Base-by-base conservation (phyloP, 1,139 yeast species). In the Magnusiomyces paraingens region DNA sequence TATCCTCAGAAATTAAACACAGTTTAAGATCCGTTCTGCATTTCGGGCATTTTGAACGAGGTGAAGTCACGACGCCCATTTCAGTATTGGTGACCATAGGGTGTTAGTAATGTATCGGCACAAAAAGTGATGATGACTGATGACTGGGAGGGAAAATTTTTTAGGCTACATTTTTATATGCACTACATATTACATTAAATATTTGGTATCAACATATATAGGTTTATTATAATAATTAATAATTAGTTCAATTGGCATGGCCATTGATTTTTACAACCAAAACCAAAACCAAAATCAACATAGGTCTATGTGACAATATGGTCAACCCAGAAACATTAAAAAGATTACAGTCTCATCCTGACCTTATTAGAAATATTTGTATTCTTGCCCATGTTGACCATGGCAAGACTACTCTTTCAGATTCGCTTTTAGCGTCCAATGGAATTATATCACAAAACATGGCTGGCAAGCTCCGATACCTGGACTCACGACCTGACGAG, bases 341-440 rank as follows among this genome's bases (percentile, higher is more conserved):
- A 50, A 72, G 80, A 57, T 72, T 91, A 29, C 98, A 93, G 69
- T 75, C 75, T 60, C 79, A 84, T 59, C 83, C 96, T 1, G 72
- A 78, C 11, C 73, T 81, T 57, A 82, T 93, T 39, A 76, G 99
- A 57, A 94, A 94, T 69, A 89, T 94, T 48, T 94, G 99, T 70
- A 90, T 94, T 58, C 75, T 94, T 53, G 99, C 99, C 0, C 99
- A 94, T 71, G 99, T 94, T 36, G 99, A 94, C 68, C 99, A 94
- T 68, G 99, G 99, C 45, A 94, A 93, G 71, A 94, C 99, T 0
- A 88, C 98, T 1, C 74, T 94, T 47, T 86, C 96, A 52, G 99
- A 94, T 69, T 87, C 96, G 6, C 74, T 94, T 52, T 72, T 94
- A 51, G 98, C 99, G 32, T 86, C 96, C 51, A 94, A 94, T 71